Conservation (phyloP, 1,139 yeast genomes). For the Yamadazyma diddensiae region DNA sequence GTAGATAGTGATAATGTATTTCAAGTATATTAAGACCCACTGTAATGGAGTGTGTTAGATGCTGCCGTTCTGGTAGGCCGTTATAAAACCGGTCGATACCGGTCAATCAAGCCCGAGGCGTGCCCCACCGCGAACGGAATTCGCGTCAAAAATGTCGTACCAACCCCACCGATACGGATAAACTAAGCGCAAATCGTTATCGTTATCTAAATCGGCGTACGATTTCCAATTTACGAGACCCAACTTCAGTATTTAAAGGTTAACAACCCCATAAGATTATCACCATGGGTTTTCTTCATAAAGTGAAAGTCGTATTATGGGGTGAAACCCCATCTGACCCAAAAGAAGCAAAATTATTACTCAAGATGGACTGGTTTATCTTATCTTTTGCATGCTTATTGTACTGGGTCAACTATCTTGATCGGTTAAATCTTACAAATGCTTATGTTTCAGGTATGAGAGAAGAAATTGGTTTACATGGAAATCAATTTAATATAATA, state of each 20-base stretch:
- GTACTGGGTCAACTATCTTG: slow-evolving; percentile 52
- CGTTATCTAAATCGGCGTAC: background rate
- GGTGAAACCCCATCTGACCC: slow-evolving; percentile 38
- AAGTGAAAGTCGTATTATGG: slow-evolving; percentile 24
- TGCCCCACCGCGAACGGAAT: too few species aligned
- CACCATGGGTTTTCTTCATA: slow-evolving; percentile 6
- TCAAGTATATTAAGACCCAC: too few species aligned
- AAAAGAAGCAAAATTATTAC: slow-evolving; percentile 37
- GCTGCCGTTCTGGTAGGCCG: too few species aligned
- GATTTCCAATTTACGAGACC: background rate
- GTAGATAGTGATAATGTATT: too few species aligned
- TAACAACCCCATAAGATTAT: too few species aligned
- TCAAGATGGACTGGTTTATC: slow-evolving; percentile 56
- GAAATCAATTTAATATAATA: slow-evolving; percentile 46
- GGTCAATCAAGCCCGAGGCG: too few species aligned
- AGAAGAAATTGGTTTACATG: slow-evolving; percentile 48
- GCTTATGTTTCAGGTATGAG: slow-evolving; percentile 66
- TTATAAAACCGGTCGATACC: too few species aligned
- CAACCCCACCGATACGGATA: too few species aligned
- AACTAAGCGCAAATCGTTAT: too few species aligned
- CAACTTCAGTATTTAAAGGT: too few species aligned
- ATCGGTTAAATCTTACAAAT: slow-evolving; percentile 46
- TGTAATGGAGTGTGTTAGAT: too few species aligned
- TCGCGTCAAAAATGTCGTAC: too few species aligned
- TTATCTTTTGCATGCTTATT: slow-evolving; percentile 52